A percentile compares a stretch with the other conserved stretches of the same genome.
Evolutionary conservation across 208 protist genomes (phyloP).

Genomic region (Naegleria fowleri): DNA sequence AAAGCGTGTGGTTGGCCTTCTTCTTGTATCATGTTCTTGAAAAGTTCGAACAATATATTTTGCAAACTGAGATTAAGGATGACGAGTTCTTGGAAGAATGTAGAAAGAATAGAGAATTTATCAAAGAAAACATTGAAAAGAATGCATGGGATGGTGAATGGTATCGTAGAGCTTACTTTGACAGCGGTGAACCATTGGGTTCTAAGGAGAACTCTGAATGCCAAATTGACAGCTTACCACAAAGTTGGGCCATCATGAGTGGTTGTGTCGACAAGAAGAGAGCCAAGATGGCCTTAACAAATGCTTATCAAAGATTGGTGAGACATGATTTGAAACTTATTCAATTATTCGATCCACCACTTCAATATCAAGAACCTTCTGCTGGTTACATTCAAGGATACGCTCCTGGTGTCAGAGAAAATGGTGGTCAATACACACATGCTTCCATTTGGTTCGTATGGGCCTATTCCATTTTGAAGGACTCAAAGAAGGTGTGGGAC

Average conservation of each 20-base stretch:
- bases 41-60: background rate
- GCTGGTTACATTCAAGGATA: conserved; percentile 26
- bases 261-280: background rate
- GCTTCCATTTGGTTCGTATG: conserved; percentile 30
- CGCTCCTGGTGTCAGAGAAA: conserved; percentile 29
- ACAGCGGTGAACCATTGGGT: conserved; percentile 20
- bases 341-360: conserved; percentile 25
- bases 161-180: conserved; percentile 31
- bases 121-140: conserved; percentile 1
- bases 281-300: background rate
- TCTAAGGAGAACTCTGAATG: conserved; percentile 14
- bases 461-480: conserved; percentile 14
- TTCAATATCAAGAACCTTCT: background rate
- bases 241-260: conserved; percentile 8
- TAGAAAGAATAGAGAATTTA: background rate
- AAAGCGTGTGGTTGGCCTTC: conserved; percentile 28
- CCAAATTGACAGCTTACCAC: conserved; percentile 23
- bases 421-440: conserved; percentile 33
- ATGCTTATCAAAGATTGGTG: conserved; percentile 4
- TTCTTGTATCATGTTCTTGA: conserved; percentile 33
- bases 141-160: conserved; percentile 28
- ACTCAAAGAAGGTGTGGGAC: conserved; percentile 3
- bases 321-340: conserved; percentile 16
- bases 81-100: background rate
- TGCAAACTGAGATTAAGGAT: background rate